Percentiles rank a stretch among this genome's conserved stretches.
Conservation (phyloP, 257 asterid species). For the Nicotiana knightiana region DNA sequence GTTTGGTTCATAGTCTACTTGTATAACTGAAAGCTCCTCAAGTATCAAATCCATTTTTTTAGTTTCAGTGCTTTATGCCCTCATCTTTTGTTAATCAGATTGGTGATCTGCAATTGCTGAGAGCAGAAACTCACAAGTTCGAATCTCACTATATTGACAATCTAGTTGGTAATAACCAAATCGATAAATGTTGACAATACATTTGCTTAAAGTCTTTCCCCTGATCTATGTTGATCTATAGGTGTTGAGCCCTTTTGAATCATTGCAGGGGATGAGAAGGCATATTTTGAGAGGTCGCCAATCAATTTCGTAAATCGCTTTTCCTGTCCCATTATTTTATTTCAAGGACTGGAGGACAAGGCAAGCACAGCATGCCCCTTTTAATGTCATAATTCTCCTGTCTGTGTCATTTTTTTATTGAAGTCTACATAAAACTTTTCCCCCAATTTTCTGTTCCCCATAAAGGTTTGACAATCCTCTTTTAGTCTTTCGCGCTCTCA, state of each 20-base stretch:
- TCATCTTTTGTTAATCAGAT: conserved; percentile 44
- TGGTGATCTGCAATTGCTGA: conserved; percentile 70
- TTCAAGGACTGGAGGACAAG: conserved; percentile 95
- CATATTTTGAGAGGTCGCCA: conserved; percentile 55
- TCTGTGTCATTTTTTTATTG: background rate
- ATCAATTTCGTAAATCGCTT: conserved; percentile 57
- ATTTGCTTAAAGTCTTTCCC: background rate
- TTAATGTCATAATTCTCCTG: background rate
- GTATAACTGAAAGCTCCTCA: background rate
- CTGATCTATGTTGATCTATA: background rate
- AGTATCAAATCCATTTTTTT: background rate
- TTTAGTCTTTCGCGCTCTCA: background rate
- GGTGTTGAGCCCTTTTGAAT: background rate
- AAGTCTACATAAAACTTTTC: background rate
- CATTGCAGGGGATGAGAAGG: conserved; percentile 45
- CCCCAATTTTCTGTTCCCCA: background rate
- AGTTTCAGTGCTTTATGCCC: background rate
- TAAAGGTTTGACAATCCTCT: background rate
- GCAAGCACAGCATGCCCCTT: conserved; percentile 27
- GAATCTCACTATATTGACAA: conserved; percentile 84
- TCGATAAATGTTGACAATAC: background rate
- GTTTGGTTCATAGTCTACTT: conserved; percentile 4
- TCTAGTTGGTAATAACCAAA: conserved; percentile 63
- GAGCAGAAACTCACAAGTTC: conserved; percentile 76
- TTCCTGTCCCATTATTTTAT: conserved; percentile 60